Evolutionary conservation across 805 yeast genomes (phyloP).

Genomic region (Candida morakotiae): DNA sequence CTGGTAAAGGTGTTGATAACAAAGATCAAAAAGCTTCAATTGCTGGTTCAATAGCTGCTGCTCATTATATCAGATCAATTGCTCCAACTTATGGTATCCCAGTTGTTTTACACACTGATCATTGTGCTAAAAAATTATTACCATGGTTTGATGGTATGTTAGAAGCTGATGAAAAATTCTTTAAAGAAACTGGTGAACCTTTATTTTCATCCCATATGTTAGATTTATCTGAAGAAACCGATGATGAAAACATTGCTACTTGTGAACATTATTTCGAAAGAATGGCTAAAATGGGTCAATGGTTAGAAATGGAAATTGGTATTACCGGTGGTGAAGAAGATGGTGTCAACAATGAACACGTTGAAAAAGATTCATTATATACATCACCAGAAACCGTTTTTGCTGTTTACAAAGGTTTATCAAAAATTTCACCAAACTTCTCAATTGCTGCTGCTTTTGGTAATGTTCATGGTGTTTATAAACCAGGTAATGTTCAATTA

Average conservation of each 20-base stretch:
- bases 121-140: slow-evolving; percentile 96
- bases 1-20: slow-evolving; percentile 98
- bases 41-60: slow-evolving; percentile 95
- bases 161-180: slow-evolving; percentile 93
- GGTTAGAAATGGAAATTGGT: slow-evolving; percentile 99
- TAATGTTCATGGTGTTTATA: slow-evolving; percentile 99
- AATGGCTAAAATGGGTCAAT: slow-evolving; percentile 91
- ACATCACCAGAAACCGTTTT: slow-evolving; percentile 94
- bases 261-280: slow-evolving; percentile 94
- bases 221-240: slow-evolving; percentile 94
- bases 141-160: slow-evolving; percentile 99
- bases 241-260: slow-evolving; percentile 90
- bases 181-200: slow-evolving; percentile 83
- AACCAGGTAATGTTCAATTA: slow-evolving; percentile 96
- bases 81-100: slow-evolving; percentile 97
- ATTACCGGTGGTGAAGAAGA: slow-evolving; percentile 99
- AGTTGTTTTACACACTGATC: slow-evolving; percentile 95
- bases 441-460: slow-evolving; percentile 99
- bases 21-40: slow-evolving; percentile 90
- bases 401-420: slow-evolving; percentile 84
- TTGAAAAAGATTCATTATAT: slow-evolving; percentile 81
- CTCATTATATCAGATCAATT: slow-evolving; percentile 92
- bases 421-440: slow-evolving; percentile 94
- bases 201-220: slow-evolving; percentile 98
- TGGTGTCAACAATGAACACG: slow-evolving; percentile 98